Conservation (phyloP, 2,329 filamentous ascomycete genomes). For the Exophiala calicioides region DNA sequence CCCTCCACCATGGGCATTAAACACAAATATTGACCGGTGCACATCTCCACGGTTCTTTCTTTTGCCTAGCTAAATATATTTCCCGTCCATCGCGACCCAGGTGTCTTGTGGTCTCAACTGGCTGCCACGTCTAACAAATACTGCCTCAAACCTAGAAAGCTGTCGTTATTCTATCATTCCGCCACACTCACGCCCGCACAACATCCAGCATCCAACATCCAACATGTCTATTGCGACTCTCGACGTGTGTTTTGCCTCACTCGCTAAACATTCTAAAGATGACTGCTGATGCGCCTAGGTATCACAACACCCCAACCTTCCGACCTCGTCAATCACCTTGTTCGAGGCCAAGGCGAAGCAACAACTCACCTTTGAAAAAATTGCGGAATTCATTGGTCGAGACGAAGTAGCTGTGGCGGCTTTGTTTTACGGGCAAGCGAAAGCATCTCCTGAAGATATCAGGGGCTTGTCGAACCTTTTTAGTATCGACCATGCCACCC, state of each 20-base stretch:
- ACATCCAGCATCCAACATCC: constrained; percentile 16
- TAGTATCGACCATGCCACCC: constrained; percentile 56
- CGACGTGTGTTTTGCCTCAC: constrained; percentile 37
- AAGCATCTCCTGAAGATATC: constrained; percentile 69
- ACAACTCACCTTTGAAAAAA: constrained; percentile 75
- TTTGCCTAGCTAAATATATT: constrained; percentile 21
- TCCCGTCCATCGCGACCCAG: constrained; percentile 4
- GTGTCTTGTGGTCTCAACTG: constrained; percentile 20
- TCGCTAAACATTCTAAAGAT: constrained; percentile 28
- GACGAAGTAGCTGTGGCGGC: constrained; percentile 83
- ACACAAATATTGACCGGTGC: constrained; percentile 19
- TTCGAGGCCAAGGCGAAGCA: constrained; percentile 78
- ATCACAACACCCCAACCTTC: constrained; percentile 68
- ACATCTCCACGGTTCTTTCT: constrained; percentile 18
- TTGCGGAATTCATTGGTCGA: constrained; percentile 71
- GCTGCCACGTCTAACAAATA: constrained; percentile 16
- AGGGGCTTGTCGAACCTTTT: constrained; percentile 67
- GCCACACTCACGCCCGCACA: constrained; percentile 8
- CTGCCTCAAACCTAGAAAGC: constrained; percentile 13
- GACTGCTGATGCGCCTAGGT: constrained; percentile 48
- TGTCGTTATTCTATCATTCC: constrained; percentile 4
- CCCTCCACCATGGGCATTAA: constrained; percentile 14
- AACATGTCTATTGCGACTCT: constrained; percentile 48
- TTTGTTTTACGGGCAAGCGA: constrained; percentile 85
- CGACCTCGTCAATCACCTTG: constrained; percentile 68